Conservation (phyloP, 495 filamentous ascomycete genomes). For the Podospora pseudocomata region DNA sequence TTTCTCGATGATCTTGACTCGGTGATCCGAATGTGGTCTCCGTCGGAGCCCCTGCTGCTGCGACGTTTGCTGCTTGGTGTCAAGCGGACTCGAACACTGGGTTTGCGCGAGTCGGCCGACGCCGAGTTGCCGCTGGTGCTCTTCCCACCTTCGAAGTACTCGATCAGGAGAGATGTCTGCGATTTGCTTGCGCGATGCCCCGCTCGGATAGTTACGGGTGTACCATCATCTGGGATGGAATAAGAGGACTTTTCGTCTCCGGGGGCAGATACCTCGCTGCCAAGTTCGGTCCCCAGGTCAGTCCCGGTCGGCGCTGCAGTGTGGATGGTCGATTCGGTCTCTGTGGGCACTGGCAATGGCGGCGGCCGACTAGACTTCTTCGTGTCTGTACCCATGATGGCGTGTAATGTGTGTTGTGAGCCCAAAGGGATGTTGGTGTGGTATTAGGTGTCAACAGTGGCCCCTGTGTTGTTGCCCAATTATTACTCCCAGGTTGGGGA, state of each 20-base stretch:
- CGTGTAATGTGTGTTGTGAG: constrained; percentile 29
- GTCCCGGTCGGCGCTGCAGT: constrained; percentile 48
- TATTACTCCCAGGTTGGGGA: constrained; percentile 19
- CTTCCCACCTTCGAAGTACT: constrained; percentile 94
- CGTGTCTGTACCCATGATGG: constrained; percentile 62
- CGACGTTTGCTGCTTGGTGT: constrained; percentile 65
- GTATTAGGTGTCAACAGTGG: constrained; percentile 24
- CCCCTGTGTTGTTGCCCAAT: constrained; percentile 27
- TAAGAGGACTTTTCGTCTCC: constrained; percentile 69
- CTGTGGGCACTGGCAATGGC: constrained; percentile 73
- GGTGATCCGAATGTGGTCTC: constrained; percentile 71
- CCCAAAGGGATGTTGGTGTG: constrained; percentile 15
- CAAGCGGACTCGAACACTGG: constrained; percentile 91
- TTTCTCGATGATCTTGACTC: constrained; percentile 57
- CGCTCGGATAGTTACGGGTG: constrained; percentile 82
- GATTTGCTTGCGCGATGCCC: constrained; percentile 62
- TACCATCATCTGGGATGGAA: constrained; percentile 93
- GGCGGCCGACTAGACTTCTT: constrained; percentile 51
- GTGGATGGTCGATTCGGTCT: constrained; percentile 62
- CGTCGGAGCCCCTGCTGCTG: constrained; percentile 50
- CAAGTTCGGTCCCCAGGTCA: constrained; percentile 63
- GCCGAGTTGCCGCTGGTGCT: constrained; percentile 39
- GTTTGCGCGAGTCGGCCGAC: constrained; percentile 57
- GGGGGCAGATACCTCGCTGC: constrained; percentile 74
- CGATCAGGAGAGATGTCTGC: constrained; percentile 92